A percentile compares a stretch with the other conserved stretches of the same genome.
These are phyloP conservation scores for Eucalyptus tenuipes DNA, from an alignment of 345 rosid species.

Conservation along the genomic window DNA sequence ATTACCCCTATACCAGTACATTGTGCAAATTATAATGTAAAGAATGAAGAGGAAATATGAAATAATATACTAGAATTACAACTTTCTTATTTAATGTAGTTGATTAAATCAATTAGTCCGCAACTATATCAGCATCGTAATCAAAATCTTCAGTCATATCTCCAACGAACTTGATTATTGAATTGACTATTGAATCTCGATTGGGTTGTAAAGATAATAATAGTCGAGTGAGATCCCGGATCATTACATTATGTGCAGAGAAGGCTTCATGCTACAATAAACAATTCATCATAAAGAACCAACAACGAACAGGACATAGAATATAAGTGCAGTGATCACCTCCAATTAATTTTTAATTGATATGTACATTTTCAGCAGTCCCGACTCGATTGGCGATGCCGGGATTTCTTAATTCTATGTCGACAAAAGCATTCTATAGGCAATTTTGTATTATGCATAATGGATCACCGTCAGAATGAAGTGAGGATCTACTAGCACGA, in stretches of 20 bases:
- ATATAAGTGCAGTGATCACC: background rate
- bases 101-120: too few species aligned
- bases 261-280: background rate
- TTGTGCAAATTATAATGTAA: too few species aligned
- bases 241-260: background rate
- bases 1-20: too few species aligned
- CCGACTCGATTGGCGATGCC: background rate
- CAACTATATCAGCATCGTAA: too few species aligned
- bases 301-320: background rate
- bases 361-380: background rate
- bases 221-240: background rate
- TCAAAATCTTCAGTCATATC: too few species aligned
- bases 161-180: too few species aligned
- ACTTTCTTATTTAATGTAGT: too few species aligned
- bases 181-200: too few species aligned
- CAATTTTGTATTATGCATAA: background rate
- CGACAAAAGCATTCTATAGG: background rate
- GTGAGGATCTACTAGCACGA: background rate
- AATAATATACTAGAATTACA: too few species aligned
- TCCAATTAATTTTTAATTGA: background rate
- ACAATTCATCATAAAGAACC: background rate
- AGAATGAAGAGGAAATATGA: too few species aligned
- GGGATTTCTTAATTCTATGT: background rate
- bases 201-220: background rate
- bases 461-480: background rate